Evolutionary conservation across 2,329 filamentous ascomycete species (phyloP).

Genomic region (Monosporascus sp.): DNA sequence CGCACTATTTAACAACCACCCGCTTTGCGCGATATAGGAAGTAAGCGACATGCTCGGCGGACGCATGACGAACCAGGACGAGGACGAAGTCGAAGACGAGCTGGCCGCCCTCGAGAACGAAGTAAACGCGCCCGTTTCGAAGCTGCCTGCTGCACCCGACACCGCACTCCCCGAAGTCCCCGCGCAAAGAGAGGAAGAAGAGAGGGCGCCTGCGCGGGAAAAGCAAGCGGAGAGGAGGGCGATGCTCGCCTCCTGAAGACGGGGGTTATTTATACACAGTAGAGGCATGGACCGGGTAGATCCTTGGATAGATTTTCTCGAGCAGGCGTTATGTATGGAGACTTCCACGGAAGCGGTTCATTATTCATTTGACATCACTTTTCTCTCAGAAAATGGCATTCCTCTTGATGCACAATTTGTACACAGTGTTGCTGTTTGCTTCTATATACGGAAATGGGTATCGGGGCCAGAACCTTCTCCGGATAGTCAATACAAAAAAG

Average conservation of each 20-base stretch:
- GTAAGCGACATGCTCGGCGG: slow-evolving; percentile 86
- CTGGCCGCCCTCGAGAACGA: slow-evolving; percentile 74
- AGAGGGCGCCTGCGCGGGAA: slow-evolving; percentile 8
- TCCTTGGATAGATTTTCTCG: background rate
- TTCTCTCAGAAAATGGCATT: too few species aligned
- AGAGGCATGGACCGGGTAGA: background rate
- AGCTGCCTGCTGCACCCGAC: slow-evolving; percentile 24
- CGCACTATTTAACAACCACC: background rate
- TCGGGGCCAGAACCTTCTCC: background rate
- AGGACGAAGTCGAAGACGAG: slow-evolving; percentile 97
- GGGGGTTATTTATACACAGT: background rate
- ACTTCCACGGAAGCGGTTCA: background rate
- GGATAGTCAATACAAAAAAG: too few species aligned
- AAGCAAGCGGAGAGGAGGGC: slow-evolving; percentile 30
- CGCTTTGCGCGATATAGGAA: slow-evolving; percentile 52
- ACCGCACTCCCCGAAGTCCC: slow-evolving; percentile 27
- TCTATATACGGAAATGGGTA: background rate
- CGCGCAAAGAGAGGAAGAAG: slow-evolving; percentile 2
- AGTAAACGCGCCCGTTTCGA: slow-evolving; percentile 25
- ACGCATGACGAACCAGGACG: slow-evolving; percentile 87
- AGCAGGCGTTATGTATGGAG: background rate
- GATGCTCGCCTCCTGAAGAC: slow-evolving; percentile 32
- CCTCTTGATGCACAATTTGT: background rate
- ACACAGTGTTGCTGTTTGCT: background rate
- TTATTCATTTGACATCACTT: background rate